phyloP scores from a whole-genome alignment of 306 rosid species.

The Mucuna pruriens region DNA sequence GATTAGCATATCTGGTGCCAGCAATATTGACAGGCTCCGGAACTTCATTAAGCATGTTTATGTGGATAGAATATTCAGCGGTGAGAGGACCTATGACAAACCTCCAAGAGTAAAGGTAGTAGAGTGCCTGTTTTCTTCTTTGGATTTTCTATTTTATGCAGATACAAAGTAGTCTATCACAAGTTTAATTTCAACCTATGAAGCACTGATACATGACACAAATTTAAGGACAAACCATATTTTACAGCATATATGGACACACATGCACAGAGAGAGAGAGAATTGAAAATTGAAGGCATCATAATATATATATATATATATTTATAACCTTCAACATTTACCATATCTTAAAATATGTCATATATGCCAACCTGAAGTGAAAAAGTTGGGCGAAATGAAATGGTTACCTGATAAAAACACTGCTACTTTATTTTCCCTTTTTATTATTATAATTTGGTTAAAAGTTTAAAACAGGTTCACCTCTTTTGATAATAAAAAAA shows the following conservation, averaged over 20 bases:
- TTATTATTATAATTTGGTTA: not conserved
- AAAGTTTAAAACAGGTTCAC: not conserved
- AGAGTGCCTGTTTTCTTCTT: conserved; percentile 34
- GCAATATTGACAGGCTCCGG: conserved; percentile 83
- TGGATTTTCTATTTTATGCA: conserved; percentile 15
- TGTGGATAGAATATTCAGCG: conserved; percentile 78
- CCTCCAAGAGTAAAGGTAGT: conserved; percentile 72
- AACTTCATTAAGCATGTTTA: conserved; percentile 87
- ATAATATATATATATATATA: not conserved
- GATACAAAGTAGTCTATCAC: conserved; percentile 18
- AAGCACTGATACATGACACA: not conserved
- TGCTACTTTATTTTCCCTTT: not conserved
- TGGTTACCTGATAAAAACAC: conserved; percentile 1
- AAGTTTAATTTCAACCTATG: conserved; percentile 26
- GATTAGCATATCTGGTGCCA: conserved; percentile 59
- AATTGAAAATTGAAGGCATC: not conserved
- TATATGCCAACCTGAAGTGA: too few relatives aligned
- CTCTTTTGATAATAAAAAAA: not conserved
- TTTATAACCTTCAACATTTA: too few relatives aligned
- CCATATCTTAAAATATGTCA: too few relatives aligned
- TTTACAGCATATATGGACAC: not conserved
- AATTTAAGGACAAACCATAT: not conserved
- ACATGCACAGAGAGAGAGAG: too few relatives aligned
- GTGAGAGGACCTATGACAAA: conserved; percentile 73
- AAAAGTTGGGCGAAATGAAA: too few relatives aligned